phyloP scores from a whole-genome alignment of 805 yeast genomes.

The Cyberlindnera japonica region DNA sequence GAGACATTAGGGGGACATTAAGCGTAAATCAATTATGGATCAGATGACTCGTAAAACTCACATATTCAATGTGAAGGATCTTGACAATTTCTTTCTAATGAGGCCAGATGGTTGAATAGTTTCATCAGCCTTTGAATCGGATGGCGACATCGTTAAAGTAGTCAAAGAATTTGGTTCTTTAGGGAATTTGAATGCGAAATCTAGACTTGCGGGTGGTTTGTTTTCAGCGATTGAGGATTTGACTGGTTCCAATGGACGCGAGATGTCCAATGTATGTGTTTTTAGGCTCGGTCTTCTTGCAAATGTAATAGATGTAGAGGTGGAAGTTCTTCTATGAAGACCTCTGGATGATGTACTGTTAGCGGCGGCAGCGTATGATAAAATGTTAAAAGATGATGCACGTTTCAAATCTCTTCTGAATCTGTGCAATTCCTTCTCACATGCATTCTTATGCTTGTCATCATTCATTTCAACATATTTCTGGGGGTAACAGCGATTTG shows the following conservation, averaged over 20 bases:
- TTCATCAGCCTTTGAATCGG: slow-evolving; percentile 1
- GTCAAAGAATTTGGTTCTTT: slow-evolving; percentile 4
- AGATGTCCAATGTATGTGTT: slow-evolving; percentile 17
- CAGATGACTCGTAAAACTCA: slow-evolving; percentile 13
- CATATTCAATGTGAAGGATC: slow-evolving; percentile 21
- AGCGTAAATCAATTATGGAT: no score
- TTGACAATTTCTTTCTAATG: slow-evolving; percentile 20
- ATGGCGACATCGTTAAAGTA: slow-evolving; percentile 7
- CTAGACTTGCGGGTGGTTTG: slow-evolving; percentile 25
- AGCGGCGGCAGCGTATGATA: slow-evolving; percentile 23
- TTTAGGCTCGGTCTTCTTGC: slow-evolving; percentile 21
- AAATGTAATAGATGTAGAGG: slow-evolving; percentile 22
- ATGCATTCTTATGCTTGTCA: slow-evolving; percentile 43
- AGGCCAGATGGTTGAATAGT: slow-evolving; percentile 11
- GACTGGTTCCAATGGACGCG: slow-evolving; percentile 11
- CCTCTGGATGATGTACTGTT: slow-evolving; percentile 9
- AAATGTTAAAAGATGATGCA: slow-evolving; percentile 33
- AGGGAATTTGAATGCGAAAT: slow-evolving; percentile 28
- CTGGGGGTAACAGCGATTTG: slow-evolving; percentile 65
- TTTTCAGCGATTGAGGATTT: no score
- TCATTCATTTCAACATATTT: slow-evolving; percentile 87
- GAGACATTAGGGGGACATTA: slow-evolving; percentile 4
- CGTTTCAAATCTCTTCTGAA: slow-evolving; percentile 45
- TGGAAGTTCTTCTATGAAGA: slow-evolving; percentile 24
- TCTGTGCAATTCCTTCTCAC: slow-evolving; percentile 51